These are phyloP conservation scores for Tardiomyces depauwii DNA, from an alignment of 1,139 yeast species.

Conservation along the genomic window DNA sequence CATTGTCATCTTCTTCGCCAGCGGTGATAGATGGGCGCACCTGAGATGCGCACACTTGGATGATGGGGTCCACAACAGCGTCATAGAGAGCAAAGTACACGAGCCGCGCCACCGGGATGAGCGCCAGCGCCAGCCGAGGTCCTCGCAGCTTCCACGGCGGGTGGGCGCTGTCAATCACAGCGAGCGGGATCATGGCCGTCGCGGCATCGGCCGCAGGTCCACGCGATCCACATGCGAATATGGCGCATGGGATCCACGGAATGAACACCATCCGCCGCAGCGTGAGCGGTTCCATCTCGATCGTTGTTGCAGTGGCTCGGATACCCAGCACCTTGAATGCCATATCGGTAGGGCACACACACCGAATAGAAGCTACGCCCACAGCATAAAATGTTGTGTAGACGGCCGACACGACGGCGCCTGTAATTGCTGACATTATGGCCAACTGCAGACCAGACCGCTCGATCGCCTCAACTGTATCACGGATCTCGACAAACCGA, in stretches of 20 bases:
- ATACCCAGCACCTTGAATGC: constrained; percentile 20
- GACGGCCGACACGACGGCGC: neutral
- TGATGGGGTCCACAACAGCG: constrained; percentile 15
- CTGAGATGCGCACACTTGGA: constrained; percentile 14
- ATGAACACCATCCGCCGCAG: constrained; percentile 14
- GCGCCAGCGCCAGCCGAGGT: constrained; percentile 13
- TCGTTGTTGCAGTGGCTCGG: constrained; percentile 9
- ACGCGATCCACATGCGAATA: constrained; percentile 14
- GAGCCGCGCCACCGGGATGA: constrained; percentile 14
- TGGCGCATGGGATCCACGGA: constrained; percentile 16
- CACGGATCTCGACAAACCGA: constrained; percentile 17
- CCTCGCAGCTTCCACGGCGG: constrained; percentile 16
- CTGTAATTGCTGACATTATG: constrained; percentile 16
- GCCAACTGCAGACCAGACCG: constrained; percentile 13
- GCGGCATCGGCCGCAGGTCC: constrained; percentile 11
- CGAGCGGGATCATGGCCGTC: constrained; percentile 12
- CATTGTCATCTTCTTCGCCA: no score
- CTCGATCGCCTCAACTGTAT: constrained; percentile 14
- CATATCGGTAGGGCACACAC: constrained; percentile 25
- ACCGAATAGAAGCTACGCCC: constrained; percentile 26
- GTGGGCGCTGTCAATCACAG: constrained; percentile 11
- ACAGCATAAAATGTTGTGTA: constrained; percentile 19
- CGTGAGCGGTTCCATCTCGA: constrained; percentile 13
- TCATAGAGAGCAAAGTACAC: constrained; percentile 15
- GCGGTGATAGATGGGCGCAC: constrained; percentile 10